Evolutionary conservation across 192 early-diverging fungal genomes (phyloP).

Genomic region (Funneliformis mosseae): DNA sequence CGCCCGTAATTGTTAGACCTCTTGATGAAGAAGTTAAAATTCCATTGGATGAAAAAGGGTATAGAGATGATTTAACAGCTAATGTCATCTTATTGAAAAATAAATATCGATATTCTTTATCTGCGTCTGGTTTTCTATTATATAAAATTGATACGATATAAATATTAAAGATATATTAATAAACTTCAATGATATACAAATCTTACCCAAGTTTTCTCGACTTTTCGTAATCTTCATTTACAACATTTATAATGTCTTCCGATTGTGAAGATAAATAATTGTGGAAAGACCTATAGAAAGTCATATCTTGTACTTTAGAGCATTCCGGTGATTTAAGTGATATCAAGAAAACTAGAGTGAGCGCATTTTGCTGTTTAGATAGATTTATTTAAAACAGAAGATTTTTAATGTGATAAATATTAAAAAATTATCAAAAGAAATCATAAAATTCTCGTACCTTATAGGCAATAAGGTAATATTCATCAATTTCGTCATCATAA

Average conservation of each 20-base stretch:
- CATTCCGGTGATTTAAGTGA: neutral
- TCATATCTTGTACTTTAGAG: neutral
- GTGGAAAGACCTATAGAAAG: slow-evolving; percentile 17
- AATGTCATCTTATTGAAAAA: slow-evolving; percentile 55
- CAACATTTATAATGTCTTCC: slow-evolving; percentile 3
- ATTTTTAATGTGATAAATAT: neutral
- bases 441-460: neutral
- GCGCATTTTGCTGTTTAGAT: slow-evolving; percentile 9
- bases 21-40: slow-evolving; percentile 4
- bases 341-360: slow-evolving; percentile 31
- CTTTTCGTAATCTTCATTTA: slow-evolving; percentile 24
- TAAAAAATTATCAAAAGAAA: neutral
- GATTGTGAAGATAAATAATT: slow-evolving; percentile 12
- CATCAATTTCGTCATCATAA: neutral
- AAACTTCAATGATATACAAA: neutral
- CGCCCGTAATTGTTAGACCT: slow-evolving; percentile 45
- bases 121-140: slow-evolving; percentile 12
- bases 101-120: slow-evolving; percentile 50
- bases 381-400: neutral
- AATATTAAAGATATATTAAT: neutral
- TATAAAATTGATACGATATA: neutral
- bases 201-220: slow-evolving; percentile 31
- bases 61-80: slow-evolving; percentile 51
- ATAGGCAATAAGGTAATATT: slow-evolving; percentile 28
- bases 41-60: slow-evolving; percentile 37